A percentile compares a stretch with the other conserved stretches of the same genome.
Conservation (phyloP, 2,329 filamentous ascomycete species). For the Sarocladium kiliense region DNA sequence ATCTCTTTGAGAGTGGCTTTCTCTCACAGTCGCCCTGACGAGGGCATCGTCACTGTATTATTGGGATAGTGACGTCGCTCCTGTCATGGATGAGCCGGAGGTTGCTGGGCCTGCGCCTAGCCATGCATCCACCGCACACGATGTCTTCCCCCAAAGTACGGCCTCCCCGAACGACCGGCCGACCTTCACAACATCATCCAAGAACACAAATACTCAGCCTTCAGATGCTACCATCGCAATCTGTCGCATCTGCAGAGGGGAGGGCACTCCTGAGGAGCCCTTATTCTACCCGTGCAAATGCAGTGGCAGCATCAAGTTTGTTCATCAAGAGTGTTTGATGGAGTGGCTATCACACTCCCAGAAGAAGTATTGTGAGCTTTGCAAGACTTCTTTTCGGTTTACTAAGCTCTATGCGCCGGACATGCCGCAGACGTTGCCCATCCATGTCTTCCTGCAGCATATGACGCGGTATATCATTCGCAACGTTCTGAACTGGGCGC, state of each 20-base stretch:
- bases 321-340: conserved; percentile 97
- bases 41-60: background rate
- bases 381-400: conserved; percentile 97
- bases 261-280: conserved; percentile 75
- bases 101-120: background rate
- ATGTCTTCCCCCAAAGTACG: background rate
- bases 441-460: conserved; percentile 74
- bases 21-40: background rate
- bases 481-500: conserved; percentile 71
- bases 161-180: background rate
- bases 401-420: conserved; percentile 94
- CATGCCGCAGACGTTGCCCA: conserved; percentile 83
- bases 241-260: conserved; percentile 95
- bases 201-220: background rate
- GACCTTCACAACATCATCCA: background rate
- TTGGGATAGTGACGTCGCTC: background rate
- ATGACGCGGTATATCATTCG: conserved; percentile 67
- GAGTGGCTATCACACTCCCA: conserved; percentile 98
- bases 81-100: background rate
- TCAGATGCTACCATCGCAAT: conserved; percentile 24
- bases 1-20: background rate
- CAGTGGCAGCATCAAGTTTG: conserved; percentile 96
- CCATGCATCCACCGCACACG: background rate
- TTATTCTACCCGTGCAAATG: conserved; percentile 98
- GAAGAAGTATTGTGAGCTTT: conserved; percentile 99